These are phyloP conservation scores for Tolypocladium pustulatum DNA, from an alignment of 2,329 filamentous ascomycete genomes.

Conservation along the genomic window DNA sequence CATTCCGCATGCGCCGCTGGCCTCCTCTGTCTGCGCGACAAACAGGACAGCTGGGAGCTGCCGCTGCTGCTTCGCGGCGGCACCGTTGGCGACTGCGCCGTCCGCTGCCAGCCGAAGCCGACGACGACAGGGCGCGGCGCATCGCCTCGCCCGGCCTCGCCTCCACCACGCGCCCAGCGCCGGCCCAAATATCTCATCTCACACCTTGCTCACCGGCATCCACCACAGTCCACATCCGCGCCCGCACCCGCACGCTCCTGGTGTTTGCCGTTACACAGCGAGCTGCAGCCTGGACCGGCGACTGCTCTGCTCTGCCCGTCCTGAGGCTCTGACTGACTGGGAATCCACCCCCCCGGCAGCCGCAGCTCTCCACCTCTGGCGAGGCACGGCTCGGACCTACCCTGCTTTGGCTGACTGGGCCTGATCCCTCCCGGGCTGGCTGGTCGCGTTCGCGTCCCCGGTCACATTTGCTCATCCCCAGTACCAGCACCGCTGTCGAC, in stretches of 20 bases:
- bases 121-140: neutral
- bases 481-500: no score
- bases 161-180: neutral
- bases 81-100: no score
- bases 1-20: neutral
- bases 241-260: neutral
- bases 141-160: neutral
- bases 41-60: neutral
- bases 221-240: neutral
- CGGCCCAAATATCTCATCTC: neutral
- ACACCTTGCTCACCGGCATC: neutral
- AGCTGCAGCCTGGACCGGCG: neutral
- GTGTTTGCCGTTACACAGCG: neutral
- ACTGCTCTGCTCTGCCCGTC: neutral
- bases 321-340: no score
- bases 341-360: neutral
- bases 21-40: neutral
- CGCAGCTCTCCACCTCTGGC: neutral
- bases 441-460: neutral
- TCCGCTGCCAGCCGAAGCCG: no score
- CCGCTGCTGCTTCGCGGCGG: neutral
- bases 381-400: neutral
- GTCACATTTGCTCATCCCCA: constrained; percentile 1
- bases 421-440: neutral
- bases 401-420: neutral